A percentile compares a stretch with the other conserved stretches of the same genome.
Conservation (phyloP, 371 early-diverging fungal genomes). For the Catenaria anguillulae region DNA sequence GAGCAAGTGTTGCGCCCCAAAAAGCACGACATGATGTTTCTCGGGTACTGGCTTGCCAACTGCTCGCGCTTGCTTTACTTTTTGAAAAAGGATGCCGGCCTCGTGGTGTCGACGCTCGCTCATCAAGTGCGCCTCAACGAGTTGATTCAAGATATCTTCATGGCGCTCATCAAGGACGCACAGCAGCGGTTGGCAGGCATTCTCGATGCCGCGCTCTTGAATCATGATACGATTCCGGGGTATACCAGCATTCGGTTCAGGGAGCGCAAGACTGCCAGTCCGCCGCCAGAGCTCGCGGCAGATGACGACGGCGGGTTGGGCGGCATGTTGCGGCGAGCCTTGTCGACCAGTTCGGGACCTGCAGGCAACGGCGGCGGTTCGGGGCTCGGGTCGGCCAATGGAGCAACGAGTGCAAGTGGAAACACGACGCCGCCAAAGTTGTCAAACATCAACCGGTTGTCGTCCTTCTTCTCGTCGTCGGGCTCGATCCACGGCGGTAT, state of each 20-base stretch:
- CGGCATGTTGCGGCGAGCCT: not conserved
- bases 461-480: constrained; percentile 2
- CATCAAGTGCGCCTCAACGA: constrained; percentile 47
- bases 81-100: constrained; percentile 55
- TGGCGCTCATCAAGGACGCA: constrained; percentile 37
- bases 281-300: not conserved
- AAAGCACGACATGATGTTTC: constrained; percentile 22
- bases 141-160: constrained; percentile 48
- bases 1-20: not conserved
- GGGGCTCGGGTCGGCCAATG: not conserved
- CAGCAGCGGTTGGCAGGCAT: constrained; percentile 39
- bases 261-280: not conserved
- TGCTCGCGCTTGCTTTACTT: constrained; percentile 53
- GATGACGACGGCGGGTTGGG: not conserved
- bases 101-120: constrained; percentile 41
- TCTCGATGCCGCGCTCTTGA: constrained; percentile 50
- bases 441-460: not conserved
- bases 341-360: not conserved
- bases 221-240: constrained; percentile 51
- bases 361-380: not conserved
- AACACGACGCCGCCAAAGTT: not conserved
- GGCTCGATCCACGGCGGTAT: constrained; percentile 2
- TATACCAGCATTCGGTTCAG: constrained; percentile 43
- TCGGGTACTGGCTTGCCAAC: constrained; percentile 76
- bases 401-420: not conserved